A percentile compares a stretch with the other conserved stretches of the same genome.
Evolutionary conservation across 192 early-diverging fungal species (phyloP).

Genomic region (Podila epicladia): DNA sequence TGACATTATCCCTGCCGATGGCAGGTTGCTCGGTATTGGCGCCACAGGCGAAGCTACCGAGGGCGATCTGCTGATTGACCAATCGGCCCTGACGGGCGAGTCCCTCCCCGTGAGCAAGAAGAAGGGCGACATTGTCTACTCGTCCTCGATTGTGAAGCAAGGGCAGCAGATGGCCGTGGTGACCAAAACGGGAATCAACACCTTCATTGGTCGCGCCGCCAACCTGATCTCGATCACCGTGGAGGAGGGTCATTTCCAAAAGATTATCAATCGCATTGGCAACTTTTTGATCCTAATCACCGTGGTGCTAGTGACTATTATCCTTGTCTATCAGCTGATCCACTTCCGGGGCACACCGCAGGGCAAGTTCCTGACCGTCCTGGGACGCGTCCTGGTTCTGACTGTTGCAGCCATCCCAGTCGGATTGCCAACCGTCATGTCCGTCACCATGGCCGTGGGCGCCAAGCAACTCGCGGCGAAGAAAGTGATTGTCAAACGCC

Average conservation of each 20-base stretch:
- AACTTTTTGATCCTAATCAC: conserved; percentile 92
- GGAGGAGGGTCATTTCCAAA: conserved; percentile 97
- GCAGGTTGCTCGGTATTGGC: conserved; percentile 77
- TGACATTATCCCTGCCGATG: conserved; percentile 96
- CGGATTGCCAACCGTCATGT: conserved; percentile 94
- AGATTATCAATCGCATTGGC: conserved; percentile 91
- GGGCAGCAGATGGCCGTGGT: conserved; percentile 93
- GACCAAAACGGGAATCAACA: conserved; percentile 93
- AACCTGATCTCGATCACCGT: conserved; percentile 90
- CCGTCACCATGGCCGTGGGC: conserved; percentile 97
- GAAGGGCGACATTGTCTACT: conserved; percentile 84
- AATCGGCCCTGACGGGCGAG: conserved; percentile 94
- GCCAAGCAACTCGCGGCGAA: conserved; percentile 92
- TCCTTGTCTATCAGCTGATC: conserved; percentile 77
- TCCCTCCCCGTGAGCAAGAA: conserved; percentile 89
- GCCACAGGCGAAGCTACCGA: conserved; percentile 82
- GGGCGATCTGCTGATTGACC: conserved; percentile 85
- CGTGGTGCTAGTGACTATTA: conserved; percentile 76
- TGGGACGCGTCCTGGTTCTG: conserved; percentile 77
- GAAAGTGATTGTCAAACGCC: conserved; percentile 95
- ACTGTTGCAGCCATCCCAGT: conserved; percentile 92
- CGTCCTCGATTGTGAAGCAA: conserved; percentile 94
- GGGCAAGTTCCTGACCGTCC: conserved; percentile 48
- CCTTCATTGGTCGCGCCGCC: conserved; percentile 94
- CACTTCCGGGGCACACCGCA: conserved; percentile 37